A percentile compares a stretch with the other conserved stretches of the same genome.
These are phyloP conservation scores for Ogataea siamensis DNA, from an alignment of 805 yeast genomes.

Conservation along the genomic window DNA sequence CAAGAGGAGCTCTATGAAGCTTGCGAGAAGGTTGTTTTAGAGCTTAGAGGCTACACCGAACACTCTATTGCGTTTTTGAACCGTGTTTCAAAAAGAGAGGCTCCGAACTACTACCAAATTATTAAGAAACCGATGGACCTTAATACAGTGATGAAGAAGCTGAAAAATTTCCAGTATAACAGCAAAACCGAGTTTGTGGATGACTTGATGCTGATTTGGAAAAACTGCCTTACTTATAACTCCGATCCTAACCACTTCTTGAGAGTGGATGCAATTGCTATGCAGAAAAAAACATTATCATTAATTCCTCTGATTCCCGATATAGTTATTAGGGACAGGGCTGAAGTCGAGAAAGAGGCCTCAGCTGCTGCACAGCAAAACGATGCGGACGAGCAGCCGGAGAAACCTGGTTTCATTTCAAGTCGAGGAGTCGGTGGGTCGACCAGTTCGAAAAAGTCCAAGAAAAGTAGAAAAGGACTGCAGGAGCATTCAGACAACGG, in stretches of 20 bases:
- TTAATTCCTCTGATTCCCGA: constrained; percentile 88
- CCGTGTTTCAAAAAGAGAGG: constrained; percentile 96
- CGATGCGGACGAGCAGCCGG: constrained; percentile 25
- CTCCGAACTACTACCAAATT: constrained; percentile 90
- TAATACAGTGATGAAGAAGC: constrained; percentile 87
- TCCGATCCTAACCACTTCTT: constrained; percentile 92
- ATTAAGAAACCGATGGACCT: constrained; percentile 96
- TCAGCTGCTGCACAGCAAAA: constrained; percentile 44
- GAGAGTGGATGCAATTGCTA: constrained; percentile 89
- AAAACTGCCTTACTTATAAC: constrained; percentile 87
- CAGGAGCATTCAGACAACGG: constrained; percentile 11
- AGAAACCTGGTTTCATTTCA: constrained; percentile 26
- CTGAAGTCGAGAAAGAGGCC: constrained; percentile 69
- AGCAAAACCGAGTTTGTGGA: constrained; percentile 91
- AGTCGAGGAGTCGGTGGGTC: constrained; percentile 34
- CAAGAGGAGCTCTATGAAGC: constrained; percentile 98
- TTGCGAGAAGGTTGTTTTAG: constrained; percentile 91
- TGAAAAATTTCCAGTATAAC: constrained; percentile 76
- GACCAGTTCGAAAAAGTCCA: constrained; percentile 33
- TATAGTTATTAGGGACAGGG: constrained; percentile 68
- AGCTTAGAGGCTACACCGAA: constrained; percentile 87
- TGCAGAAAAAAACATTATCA: constrained; percentile 83
- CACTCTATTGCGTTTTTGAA: constrained; percentile 95
- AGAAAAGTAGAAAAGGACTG: constrained; percentile 40
- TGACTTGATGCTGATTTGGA: constrained; percentile 93